Evolutionary conservation across 2,329 filamentous ascomycete genomes (phyloP).

Genomic region (Rasamsonia emersonii): DNA sequence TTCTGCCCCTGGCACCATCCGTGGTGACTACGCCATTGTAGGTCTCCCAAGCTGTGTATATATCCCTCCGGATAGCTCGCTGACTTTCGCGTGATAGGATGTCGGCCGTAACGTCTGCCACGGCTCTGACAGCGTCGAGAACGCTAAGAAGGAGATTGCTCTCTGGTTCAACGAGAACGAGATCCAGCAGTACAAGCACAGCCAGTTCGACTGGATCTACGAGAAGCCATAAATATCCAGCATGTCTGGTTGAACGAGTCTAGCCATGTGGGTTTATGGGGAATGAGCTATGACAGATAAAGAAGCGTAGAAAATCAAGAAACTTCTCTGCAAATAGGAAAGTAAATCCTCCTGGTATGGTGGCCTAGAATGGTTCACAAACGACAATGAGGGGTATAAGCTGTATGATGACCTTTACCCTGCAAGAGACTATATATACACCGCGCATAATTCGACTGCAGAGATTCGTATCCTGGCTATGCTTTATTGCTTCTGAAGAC

Average conservation of each 20-base stretch:
- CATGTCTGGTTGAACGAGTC: conserved; percentile 11
- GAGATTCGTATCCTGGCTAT: background rate
- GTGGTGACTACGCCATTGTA: conserved; percentile 79
- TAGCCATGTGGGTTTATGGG: background rate
- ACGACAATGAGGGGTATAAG: too few species aligned
- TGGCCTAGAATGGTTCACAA: too few species aligned
- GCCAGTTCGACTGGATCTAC: conserved; percentile 91
- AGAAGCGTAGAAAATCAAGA: conserved; percentile 3
- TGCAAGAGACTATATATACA: too few species aligned
- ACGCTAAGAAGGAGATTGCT: conserved; percentile 98
- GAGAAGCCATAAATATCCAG: conserved; percentile 58
- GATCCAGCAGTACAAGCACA: conserved; percentile 72
- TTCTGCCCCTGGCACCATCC: conserved; percentile 95
- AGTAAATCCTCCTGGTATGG: background rate
- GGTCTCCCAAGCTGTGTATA: conserved; percentile 33
- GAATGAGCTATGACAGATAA: conserved; percentile 6
- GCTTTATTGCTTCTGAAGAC: conserved; percentile 28
- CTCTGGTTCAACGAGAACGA: conserved; percentile 95
- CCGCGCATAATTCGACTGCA: too few species aligned
- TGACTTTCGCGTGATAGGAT: conserved; percentile 38
- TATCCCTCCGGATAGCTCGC: conserved; percentile 12
- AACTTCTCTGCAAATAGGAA: conserved; percentile 9
- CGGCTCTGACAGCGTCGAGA: conserved; percentile 97
- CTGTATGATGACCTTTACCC: too few species aligned
- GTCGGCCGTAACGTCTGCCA: conserved; percentile 99